These are phyloP conservation scores for Patellifolia procumbens DNA, from an alignment of 179 eudicot species.

Conservation along the genomic window DNA sequence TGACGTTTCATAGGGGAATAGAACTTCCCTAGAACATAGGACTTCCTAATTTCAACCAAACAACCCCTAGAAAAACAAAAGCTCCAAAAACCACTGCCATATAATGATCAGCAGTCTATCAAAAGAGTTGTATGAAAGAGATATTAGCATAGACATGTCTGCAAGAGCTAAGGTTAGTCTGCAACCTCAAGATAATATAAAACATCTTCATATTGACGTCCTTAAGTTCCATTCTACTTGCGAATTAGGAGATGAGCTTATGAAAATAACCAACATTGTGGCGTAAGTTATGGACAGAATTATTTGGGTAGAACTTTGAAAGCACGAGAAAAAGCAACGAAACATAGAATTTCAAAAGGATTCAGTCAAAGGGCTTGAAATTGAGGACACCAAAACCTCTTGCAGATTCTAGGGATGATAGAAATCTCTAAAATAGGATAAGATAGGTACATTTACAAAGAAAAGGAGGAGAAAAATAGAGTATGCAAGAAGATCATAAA, in stretches of 20 bases:
- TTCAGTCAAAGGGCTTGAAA: not conserved
- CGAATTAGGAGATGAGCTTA: no score
- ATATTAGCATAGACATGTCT: no score
- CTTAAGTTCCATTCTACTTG: no score
- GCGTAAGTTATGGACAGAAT: no score
- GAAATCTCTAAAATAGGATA: not conserved
- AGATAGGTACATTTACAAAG: not conserved
- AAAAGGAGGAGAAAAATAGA: no score
- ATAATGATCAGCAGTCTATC: not conserved
- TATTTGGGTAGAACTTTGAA: conserved; percentile 8
- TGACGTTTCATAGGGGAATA: no score
- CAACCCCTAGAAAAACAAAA: no score
- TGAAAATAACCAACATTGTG: no score
- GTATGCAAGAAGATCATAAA: not conserved
- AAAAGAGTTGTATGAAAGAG: not conserved
- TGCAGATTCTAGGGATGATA: not conserved
- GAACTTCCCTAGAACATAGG: no score
- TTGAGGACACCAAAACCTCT: not conserved
- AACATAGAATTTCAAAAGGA: not conserved
- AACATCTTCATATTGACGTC: not conserved
- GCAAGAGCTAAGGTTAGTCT: no score
- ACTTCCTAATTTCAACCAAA: no score
- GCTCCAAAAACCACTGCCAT: not conserved
- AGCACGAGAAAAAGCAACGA: not conserved
- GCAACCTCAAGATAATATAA: no score